Evolutionary conservation across 208 protist species (phyloP).

Genomic region (Trypanosoma lewisi): DNA sequence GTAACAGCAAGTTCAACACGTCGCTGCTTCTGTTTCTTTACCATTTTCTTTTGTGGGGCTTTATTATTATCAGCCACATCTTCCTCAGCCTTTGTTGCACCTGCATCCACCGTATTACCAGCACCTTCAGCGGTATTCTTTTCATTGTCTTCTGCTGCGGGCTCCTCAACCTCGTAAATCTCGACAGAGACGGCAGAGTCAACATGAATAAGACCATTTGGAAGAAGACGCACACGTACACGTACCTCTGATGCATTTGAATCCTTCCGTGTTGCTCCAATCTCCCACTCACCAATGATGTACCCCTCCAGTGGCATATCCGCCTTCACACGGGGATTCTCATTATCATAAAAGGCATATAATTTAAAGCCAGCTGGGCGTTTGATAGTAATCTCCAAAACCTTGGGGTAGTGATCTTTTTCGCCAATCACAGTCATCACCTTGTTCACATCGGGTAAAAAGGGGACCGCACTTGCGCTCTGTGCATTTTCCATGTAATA

Average conservation of each 20-base stretch:
- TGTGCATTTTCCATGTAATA: conserved; percentile 67
- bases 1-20: conserved; percentile 47
- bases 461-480: conserved; percentile 55
- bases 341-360: conserved; percentile 80
- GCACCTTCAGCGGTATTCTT: conserved; percentile 21
- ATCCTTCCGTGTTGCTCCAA: conserved; percentile 40
- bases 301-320: conserved; percentile 41
- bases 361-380: conserved; percentile 64
- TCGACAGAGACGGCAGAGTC: conserved; percentile 66
- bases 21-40: conserved; percentile 47
- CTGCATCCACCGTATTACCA: conserved; percentile 28
- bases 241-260: conserved; percentile 31
- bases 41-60: conserved; percentile 35
- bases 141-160: conserved; percentile 26
- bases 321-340: conserved; percentile 40
- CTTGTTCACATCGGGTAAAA: conserved; percentile 88
- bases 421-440: conserved; percentile 61
- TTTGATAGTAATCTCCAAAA: conserved; percentile 81
- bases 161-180: conserved; percentile 74
- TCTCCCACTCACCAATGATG: conserved; percentile 72
- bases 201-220: conserved; percentile 61
- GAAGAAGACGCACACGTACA: conserved; percentile 60
- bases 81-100: conserved; percentile 32
- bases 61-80: too few species aligned
- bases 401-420: conserved; percentile 66